These are phyloP conservation scores for Aristolochia californica DNA, from an alignment of 164 flowering plant species.

Conservation along the genomic window DNA sequence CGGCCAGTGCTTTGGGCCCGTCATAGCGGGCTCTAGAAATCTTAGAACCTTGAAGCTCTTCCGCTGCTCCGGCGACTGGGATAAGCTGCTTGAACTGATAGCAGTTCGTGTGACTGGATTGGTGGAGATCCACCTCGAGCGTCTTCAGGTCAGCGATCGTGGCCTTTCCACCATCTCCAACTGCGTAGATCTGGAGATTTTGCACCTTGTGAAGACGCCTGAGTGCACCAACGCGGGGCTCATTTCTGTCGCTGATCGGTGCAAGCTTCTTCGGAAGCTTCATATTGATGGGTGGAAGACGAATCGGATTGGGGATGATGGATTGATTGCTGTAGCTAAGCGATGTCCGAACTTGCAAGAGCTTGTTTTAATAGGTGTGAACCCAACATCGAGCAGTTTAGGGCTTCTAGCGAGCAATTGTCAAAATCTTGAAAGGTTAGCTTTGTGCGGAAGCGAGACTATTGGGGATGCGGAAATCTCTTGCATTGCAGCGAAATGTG, in stretches of 20 bases:
- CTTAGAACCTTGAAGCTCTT: slow-evolving; percentile 50
- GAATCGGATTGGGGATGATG: slow-evolving; percentile 78
- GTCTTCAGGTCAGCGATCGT: slow-evolving; percentile 73
- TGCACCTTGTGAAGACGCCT: slow-evolving; percentile 73
- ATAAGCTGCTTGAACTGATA: slow-evolving; percentile 38
- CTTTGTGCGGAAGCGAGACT: slow-evolving; percentile 74
- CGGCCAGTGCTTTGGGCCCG: slow-evolving; percentile 73
- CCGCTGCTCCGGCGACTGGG: slow-evolving; percentile 90
- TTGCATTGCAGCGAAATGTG: slow-evolving; percentile 65
- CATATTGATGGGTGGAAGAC: slow-evolving; percentile 96
- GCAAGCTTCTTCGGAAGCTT: slow-evolving; percentile 74
- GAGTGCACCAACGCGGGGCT: slow-evolving; percentile 76
- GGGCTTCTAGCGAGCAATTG: slow-evolving; percentile 57
- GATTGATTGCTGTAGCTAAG: slow-evolving; percentile 58
- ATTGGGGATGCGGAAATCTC: slow-evolving; percentile 73
- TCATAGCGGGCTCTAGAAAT: slow-evolving; percentile 51
- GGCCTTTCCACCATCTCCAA: slow-evolving; percentile 62
- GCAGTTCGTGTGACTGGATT: slow-evolving; percentile 29
- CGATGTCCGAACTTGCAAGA: slow-evolving; percentile 64
- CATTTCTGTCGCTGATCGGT: slow-evolving; percentile 43
- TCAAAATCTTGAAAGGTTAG: slow-evolving; percentile 60
- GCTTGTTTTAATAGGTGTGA: slow-evolving; percentile 75
- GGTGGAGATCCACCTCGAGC: slow-evolving; percentile 75
- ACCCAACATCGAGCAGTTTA: slow-evolving; percentile 54
- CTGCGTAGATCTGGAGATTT: slow-evolving; percentile 48